Evolutionary conservation across 208 protist species (phyloP).

Genomic region (Trypanosoma platydactyli): DNA sequence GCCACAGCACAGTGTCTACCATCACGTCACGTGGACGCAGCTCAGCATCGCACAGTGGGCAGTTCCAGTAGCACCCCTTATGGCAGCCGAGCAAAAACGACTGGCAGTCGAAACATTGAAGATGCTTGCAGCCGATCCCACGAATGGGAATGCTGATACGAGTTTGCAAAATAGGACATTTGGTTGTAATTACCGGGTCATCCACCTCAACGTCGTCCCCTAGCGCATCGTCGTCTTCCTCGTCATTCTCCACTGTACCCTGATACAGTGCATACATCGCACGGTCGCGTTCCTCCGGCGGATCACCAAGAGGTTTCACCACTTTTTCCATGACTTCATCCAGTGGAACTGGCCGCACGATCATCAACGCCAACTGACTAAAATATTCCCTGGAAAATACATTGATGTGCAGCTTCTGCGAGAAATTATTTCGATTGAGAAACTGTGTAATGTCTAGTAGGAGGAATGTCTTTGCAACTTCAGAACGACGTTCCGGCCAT

Average conservation of each 20-base stretch:
- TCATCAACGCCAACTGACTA: constrained; percentile 41
- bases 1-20: constrained; percentile 75
- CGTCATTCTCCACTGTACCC: constrained; percentile 49
- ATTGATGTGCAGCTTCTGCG: constrained; percentile 61
- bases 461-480: constrained; percentile 71
- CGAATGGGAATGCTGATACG: constrained; percentile 72
- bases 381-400: constrained; percentile 71
- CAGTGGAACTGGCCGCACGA: constrained; percentile 47
- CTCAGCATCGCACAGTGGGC: constrained; percentile 70
- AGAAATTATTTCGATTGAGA: constrained; percentile 28
- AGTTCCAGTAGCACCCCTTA: constrained; percentile 86
- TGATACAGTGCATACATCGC: constrained; percentile 32
- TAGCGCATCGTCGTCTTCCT: constrained; percentile 65
- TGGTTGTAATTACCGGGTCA: constrained; percentile 69
- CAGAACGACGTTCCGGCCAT: constrained; percentile 68
- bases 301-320: constrained; percentile 28
- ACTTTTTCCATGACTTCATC: constrained; percentile 62
- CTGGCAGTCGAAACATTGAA: constrained; percentile 80
- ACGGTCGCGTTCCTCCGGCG: constrained; percentile 17
- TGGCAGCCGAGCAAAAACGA: constrained; percentile 64
- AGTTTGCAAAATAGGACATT: constrained; percentile 78
- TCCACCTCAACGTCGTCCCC: constrained; percentile 40
- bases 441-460: constrained; percentile 79
- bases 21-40: constrained; percentile 49
- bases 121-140: constrained; percentile 56